Evolutionary conservation across 225 moss, liverwort and hornwort species (phyloP), one percentile per base, ranked within the genome.

Genomic region (Takakia lepidozioides): DNA sequence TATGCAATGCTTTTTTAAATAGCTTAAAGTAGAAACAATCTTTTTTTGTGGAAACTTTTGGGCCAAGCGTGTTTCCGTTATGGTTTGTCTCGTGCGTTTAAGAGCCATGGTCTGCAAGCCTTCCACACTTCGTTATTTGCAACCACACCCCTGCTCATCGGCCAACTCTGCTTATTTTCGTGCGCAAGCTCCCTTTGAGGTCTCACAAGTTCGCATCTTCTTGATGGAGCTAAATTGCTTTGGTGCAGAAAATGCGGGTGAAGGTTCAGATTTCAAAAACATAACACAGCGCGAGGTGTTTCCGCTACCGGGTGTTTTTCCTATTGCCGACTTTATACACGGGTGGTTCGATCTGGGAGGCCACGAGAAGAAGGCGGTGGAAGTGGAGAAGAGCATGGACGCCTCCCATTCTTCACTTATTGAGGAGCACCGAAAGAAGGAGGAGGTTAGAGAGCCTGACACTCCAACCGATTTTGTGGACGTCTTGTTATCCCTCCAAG

Each of bases 281-380:
- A 45, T 78, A 1, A 56, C 65, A 1, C 51, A 61, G n/a, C n/a
- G n/a, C 14, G 78, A 78, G 23, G 1, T 58, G 2, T 29, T 56
- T 4, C 64, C 68, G 3, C 41, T 78, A 19, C 57, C 72, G 72
- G 78, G 78, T 0, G 78, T 61, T 0, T 25, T 78, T 8, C 61
- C 58, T 14, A 38, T 78, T 3, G 19, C 68, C 0, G 78, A 78
- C 25, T 78, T 56, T 25, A 63, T 79, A 2, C 66, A 74, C 17
- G 70, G 69, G 8, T 79, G 70, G 67, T 51, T 74, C 1, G 79
- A 79, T 19, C 54, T 63, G 22, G 43, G 60, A 3, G 70, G 74
- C 9, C 60, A 52, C 30, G 70, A 75, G 26, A 62, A 6, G 19
- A 7, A 8, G 13, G 10, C 41, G 9, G 20, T 10, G 58, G 50